Evolutionary conservation across 192 early-diverging fungal species (phyloP).

Genomic region (Dispira parvispora): DNA sequence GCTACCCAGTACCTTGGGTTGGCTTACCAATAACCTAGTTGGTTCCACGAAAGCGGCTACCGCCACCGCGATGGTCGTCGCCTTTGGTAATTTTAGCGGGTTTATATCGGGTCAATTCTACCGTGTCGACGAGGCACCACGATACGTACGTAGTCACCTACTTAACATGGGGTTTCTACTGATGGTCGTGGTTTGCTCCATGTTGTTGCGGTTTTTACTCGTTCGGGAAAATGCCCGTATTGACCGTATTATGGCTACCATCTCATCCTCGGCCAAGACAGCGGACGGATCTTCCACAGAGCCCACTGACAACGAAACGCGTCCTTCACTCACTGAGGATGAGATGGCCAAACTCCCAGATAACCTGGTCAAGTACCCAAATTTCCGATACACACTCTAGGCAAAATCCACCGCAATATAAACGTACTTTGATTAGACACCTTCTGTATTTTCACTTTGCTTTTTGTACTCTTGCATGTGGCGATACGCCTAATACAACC

Average conservation of each 20-base stretch:
- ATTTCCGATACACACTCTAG: conserved; percentile 25
- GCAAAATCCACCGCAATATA: neutral
- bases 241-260: conserved; percentile 22
- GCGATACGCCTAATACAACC: too few relatives aligned
- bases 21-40: conserved; percentile 48
- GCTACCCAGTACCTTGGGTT: conserved; percentile 41
- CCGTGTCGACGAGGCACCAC: conserved; percentile 35
- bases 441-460: too few relatives aligned
- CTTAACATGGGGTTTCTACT: conserved; percentile 31
- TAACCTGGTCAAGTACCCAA: conserved; percentile 18
- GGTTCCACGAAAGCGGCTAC: conserved; percentile 58
- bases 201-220: conserved; percentile 32
- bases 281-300: neutral
- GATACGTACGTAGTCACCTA: conserved; percentile 33
- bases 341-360: conserved; percentile 14
- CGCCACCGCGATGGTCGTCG: conserved; percentile 45
- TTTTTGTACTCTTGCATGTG: too few relatives aligned
- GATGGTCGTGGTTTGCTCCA: conserved; percentile 26
- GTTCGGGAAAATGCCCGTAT: conserved; percentile 40
- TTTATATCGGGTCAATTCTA: conserved; percentile 59
- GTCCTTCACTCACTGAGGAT: neutral
- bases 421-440: too few relatives aligned
- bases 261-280: neutral
- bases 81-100: conserved; percentile 55
- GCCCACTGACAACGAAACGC: neutral